These are phyloP conservation scores for Boletus vinaceobasis DNA, from an alignment of 768 basidiomycete species.

Conservation along the genomic window DNA sequence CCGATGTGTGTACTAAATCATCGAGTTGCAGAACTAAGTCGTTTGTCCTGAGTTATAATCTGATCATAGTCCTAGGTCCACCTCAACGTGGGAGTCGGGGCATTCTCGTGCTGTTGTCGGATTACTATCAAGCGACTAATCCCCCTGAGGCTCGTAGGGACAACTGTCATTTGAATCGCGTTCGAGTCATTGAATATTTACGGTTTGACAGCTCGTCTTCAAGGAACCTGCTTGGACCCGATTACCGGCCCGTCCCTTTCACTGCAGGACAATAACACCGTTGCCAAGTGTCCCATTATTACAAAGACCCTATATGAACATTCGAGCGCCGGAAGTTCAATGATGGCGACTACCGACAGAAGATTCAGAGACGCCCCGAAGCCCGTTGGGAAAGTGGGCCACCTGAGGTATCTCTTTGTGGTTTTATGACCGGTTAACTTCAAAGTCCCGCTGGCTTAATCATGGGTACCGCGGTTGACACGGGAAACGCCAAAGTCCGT, in stretches of 20 bases:
- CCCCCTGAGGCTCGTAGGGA: no score
- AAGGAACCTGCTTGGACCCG: background rate
- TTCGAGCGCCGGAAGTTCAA: background rate
- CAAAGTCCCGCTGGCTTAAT: background rate
- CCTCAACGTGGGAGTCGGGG: background rate
- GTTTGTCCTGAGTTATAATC: background rate
- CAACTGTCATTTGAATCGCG: background rate
- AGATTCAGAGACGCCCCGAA: background rate
- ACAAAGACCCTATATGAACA: background rate
- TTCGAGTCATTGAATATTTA: background rate
- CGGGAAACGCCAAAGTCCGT: background rate
- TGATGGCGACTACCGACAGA: background rate
- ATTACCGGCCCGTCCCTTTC: no score
- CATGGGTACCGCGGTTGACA: background rate
- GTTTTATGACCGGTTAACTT: background rate
- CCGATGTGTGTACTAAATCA: background rate
- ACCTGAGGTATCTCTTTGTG: slow-evolving; percentile 3
- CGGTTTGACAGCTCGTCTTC: background rate
- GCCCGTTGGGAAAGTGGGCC: background rate
- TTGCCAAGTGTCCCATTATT: background rate
- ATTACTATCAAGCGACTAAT: background rate
- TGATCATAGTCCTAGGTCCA: background rate
- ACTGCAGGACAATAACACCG: background rate
- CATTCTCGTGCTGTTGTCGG: background rate
- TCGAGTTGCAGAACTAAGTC: background rate